phyloP scores from a whole-genome alignment of 1,139 yeast species.

The Pichia norvegensis region DNA sequence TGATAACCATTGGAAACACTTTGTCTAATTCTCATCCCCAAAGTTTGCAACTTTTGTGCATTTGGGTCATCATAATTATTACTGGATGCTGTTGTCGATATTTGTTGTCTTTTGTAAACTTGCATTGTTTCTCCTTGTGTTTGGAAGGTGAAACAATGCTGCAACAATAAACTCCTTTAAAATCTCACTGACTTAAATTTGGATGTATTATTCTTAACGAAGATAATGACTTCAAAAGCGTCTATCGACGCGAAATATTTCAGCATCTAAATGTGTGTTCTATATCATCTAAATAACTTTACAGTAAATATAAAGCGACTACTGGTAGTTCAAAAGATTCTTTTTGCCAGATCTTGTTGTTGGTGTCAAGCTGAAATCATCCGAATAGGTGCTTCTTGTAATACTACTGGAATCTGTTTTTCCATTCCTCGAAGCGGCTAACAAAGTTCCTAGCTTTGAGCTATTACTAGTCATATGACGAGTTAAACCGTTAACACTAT shows the following conservation, averaged over 20 bases:
- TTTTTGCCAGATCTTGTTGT: conserved; percentile 4
- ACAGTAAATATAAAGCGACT: too few relatives aligned
- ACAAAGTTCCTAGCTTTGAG: not conserved
- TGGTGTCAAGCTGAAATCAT: not conserved
- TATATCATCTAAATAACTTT: too few relatives aligned
- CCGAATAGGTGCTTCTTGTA: conserved; percentile 1
- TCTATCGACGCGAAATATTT: not conserved
- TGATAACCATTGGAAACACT: conserved; percentile 57
- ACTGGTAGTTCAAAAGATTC: conserved; percentile 12
- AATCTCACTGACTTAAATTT: too few relatives aligned
- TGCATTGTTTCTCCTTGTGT: conserved; percentile 2
- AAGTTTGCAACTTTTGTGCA: conserved; percentile 36
- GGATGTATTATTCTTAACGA: too few relatives aligned
- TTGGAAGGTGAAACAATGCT: not conserved
- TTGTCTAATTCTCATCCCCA: conserved; percentile 68
- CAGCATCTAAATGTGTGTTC: too few relatives aligned
- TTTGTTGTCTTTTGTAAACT: conserved; percentile 12
- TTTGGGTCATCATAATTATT: conserved; percentile 2
- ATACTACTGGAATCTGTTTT: not conserved
- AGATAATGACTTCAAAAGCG: too few relatives aligned
- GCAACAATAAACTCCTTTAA: too few relatives aligned
- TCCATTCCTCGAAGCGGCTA: not conserved
- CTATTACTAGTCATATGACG: not conserved
- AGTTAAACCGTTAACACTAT: not conserved
- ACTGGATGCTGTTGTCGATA: not conserved